phyloP scores from a whole-genome alignment of 192 early-diverging fungal species.

The Backusella tuberculispora region DNA sequence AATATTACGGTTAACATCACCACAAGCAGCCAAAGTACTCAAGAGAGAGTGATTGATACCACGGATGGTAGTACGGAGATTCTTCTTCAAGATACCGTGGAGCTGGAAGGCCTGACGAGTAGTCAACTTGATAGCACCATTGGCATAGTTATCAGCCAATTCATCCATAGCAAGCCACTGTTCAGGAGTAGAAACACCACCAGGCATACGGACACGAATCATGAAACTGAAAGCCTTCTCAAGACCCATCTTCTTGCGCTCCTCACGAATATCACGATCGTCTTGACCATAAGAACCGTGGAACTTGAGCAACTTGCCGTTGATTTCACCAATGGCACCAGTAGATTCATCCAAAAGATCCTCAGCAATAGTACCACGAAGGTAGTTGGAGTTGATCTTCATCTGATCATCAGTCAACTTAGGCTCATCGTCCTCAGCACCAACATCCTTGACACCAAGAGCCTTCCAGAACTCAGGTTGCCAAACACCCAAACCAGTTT shows the following conservation, averaged over 20 bases:
- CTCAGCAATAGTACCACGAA: constrained; percentile 91
- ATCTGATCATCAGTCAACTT: constrained; percentile 87
- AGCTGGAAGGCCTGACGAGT: constrained; percentile 98
- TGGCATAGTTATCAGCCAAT: constrained; percentile 84
- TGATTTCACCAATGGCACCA: constrained; percentile 84
- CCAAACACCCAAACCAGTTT: constrained; percentile 81
- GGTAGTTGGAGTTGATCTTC: constrained; percentile 90
- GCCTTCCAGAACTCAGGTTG: constrained; percentile 83
- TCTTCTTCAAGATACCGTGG: constrained; percentile 92
- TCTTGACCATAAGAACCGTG: constrained; percentile 98
- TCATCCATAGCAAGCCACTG: constrained; percentile 96
- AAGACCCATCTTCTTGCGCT: constrained; percentile 79
- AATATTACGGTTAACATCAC: constrained; percentile 98
- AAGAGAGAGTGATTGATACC: constrained; percentile 90
- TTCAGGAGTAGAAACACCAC: constrained; percentile 82
- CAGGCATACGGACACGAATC: constrained; percentile 95
- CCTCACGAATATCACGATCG: constrained; percentile 91
- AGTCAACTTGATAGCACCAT: constrained; percentile 91
- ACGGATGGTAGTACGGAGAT: constrained; percentile 86
- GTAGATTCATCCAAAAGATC: constrained; percentile 82
- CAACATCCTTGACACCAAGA: constrained; percentile 74
- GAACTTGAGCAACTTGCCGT: constrained; percentile 94
- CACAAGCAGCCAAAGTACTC: constrained; percentile 95
- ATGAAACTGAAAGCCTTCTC: constrained; percentile 97
- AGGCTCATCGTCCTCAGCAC: constrained; percentile 64